Evolutionary conservation across 129 eudicot species (phyloP).

Genomic region (Flaveria ramosissima): DNA sequence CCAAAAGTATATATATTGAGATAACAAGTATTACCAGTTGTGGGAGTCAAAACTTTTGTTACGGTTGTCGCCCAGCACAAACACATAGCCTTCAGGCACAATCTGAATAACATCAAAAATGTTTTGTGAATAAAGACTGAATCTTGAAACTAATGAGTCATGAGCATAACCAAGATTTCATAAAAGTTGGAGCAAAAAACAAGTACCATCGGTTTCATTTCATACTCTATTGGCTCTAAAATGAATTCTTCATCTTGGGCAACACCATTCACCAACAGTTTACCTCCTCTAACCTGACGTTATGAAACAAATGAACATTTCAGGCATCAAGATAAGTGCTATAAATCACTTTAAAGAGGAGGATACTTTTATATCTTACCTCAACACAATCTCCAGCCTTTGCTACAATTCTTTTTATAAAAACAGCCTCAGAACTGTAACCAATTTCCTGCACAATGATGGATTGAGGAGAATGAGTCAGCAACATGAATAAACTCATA

Average conservation of each 20-base stretch:
- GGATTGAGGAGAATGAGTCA: too few relatives aligned
- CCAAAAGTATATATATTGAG: neutral
- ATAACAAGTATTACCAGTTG: slow-evolving; percentile 52
- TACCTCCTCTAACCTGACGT: slow-evolving; percentile 71
- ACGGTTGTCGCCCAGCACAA: slow-evolving; percentile 96
- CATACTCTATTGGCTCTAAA: slow-evolving; percentile 81
- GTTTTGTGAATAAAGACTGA: slow-evolving; percentile 2
- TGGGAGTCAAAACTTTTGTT: slow-evolving; percentile 94
- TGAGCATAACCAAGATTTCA: slow-evolving; percentile 2
- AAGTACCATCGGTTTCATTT: slow-evolving; percentile 73
- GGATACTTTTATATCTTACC: slow-evolving; percentile 41
- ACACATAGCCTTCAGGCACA: slow-evolving; percentile 94
- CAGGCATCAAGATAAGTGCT: neutral
- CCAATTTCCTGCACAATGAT: slow-evolving; percentile 57
- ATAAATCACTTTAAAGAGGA: neutral
- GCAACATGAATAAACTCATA: slow-evolving; percentile 1
- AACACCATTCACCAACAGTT: slow-evolving; percentile 63
- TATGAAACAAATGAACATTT: neutral
- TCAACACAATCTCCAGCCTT: slow-evolving; percentile 85
- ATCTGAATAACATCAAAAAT: slow-evolving; percentile 45
- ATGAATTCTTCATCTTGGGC: slow-evolving; percentile 83
- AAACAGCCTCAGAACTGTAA: slow-evolving; percentile 58
- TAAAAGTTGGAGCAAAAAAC: slow-evolving; percentile 7
- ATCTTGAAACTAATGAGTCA: slow-evolving; percentile 7
- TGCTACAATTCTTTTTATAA: slow-evolving; percentile 84